Conservation (phyloP, 2,329 filamentous ascomycete genomes). For the Claviceps humidiphila region DNA sequence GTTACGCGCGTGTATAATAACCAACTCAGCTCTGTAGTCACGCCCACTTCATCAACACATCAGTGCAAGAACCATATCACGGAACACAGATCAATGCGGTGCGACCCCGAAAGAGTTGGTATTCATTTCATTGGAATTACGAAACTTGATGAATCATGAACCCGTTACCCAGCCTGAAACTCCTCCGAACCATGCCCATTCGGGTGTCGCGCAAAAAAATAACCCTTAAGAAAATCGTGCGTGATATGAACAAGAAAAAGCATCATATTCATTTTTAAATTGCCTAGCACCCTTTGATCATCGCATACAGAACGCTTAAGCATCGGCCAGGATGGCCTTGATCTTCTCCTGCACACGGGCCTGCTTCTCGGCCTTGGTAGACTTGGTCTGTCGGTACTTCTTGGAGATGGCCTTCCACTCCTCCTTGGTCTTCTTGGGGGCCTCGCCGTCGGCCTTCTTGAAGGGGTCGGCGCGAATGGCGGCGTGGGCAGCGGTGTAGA, state of each 20-base stretch:
- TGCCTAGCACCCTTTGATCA: background rate
- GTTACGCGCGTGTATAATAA: too few relatives aligned
- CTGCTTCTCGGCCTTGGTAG: conserved; percentile 71
- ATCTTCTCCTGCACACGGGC: conserved; percentile 84
- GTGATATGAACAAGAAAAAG: conserved; percentile 1
- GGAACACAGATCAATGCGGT: background rate
- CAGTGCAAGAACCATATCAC: background rate
- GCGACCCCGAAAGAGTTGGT: conserved; percentile 15
- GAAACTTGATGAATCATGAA: conserved; percentile 20
- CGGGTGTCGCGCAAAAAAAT: background rate
- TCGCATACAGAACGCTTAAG: conserved; percentile 14
- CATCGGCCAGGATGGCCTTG: conserved; percentile 54
- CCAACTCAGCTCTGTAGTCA: background rate
- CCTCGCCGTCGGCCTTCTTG: conserved; percentile 72
- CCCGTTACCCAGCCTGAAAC: conserved; percentile 26
- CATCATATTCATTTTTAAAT: background rate
- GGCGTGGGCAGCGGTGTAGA: conserved; percentile 90
- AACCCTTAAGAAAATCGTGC: background rate
- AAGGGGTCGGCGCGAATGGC: conserved; percentile 95
- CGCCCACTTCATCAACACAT: background rate
- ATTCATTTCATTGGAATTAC: conserved; percentile 24
- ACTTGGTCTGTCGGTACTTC: conserved; percentile 72
- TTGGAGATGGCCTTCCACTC: conserved; percentile 91
- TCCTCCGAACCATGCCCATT: conserved; percentile 24
- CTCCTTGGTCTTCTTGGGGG: conserved; percentile 89